Base-by-base conservation (phyloP, 345 rosid genomes). In the Eucalyptus leucophloia region DNA sequence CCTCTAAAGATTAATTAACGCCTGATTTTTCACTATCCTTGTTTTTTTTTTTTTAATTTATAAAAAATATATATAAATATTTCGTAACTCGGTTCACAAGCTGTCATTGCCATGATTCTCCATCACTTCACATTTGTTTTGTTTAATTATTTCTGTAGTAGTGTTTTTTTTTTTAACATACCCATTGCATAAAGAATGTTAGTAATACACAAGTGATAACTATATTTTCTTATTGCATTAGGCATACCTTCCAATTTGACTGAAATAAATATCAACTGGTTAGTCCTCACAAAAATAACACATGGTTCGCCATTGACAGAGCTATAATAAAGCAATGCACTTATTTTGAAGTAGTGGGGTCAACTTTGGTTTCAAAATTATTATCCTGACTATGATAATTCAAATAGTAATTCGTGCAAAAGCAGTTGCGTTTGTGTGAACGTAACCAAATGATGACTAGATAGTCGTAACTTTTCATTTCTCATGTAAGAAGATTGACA, bases 21-120 rank as follows among this genome's bases (percentile, higher is more conserved):
- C 8, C n/a, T 32, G 24, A 18, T 18, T 32, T 69, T 69, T 34
- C 6, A 69, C 26, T 34, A 69, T 17, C 9, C 26, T 69, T 34
- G 0, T n/a, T n/a, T n/a, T n/a, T n/a, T n/a, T 16, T 17, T 32
- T 69, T 69, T 32, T 67, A 9, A 67, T 67, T 16, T 5, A n/a
- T 32, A 15, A 62, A 17, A 50, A 51, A n/a, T n/a, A 18, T 17
- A 54, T 23, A 67, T 16, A 15, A 7, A n/a, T n/a, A 0, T 67
- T n/a, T 67, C 23, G 0, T 67, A n/a, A 9, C 77, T 67, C 21
- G 0, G 7, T 67, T n/a, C 11, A 1, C 77, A n/a, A 15, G 21
- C 1, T 65, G 4, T 8, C 11, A 65, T 16, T 8, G 62, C 11
- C 0, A 67, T 8, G 6, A 67, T 32, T 18, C 21, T 67, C 37